Evolutionary conservation across 805 yeast genomes (phyloP), one percentile per base, ranked within the genome.

Genomic region (Hanseniaspora mollemarum): DNA sequence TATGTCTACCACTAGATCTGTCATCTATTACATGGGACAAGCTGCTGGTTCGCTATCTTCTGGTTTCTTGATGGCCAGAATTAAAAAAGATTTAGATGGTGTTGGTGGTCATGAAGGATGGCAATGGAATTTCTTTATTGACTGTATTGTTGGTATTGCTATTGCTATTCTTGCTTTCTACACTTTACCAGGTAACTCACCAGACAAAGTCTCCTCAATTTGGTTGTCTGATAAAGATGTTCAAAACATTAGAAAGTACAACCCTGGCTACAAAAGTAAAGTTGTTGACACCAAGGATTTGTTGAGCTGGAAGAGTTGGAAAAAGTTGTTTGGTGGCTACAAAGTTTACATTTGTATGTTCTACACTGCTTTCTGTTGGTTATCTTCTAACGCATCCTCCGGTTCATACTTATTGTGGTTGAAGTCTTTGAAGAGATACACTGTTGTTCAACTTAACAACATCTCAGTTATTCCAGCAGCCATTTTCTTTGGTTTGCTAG

Each of bases 91-190:
- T 36, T 59, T 81, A 56, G 64, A 70, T 49, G 84, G 81, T 28
- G 66, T 60, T 10, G 59, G 62, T 42, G 85, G 85, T 0, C 64
- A 75, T 12, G 70, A 71, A 8, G 78, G 84, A 12, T 82, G 87
- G 87, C 71, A 80, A 67, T 82, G 87, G 87, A 76, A 78, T 60
- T 81, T 78, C 58, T 75, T 82, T 43, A 71, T 82, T 54, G 85
- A 80, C 60, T 81, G 80, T 12, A 58, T 76, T 43, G 71, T 82
- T 44, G 76, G 82, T 4, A 58, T 80, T 25, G 76, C 71, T 2
- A 74, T 81, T 33, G 83, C 81, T 5, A 10, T 81, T 7, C 53
- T 75, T 46, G 83, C 83, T 0, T 68, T 71, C 53, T 75, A 73
- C 58, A 56, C 70, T 57, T 64, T 79, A 54, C 87, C 87, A 9